Evolutionary conservation across 331 rosid species (phyloP).

Genomic region (Pyracantha coccinea): DNA sequence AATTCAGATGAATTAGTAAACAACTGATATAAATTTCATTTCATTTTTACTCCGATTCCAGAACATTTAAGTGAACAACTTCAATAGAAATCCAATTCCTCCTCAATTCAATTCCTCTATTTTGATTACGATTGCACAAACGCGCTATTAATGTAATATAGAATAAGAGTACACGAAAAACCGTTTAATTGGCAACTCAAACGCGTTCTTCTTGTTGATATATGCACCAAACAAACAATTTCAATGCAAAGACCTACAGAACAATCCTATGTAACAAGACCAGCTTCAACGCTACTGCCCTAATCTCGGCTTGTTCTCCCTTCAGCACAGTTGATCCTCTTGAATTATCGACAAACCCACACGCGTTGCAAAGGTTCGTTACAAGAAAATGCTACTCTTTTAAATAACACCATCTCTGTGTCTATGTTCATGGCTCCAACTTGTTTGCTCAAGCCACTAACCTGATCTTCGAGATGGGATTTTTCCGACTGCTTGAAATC

Average conservation of each 20-base stretch:
- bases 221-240: conserved; percentile 6
- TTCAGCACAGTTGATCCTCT: not conserved
- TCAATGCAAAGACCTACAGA: not conserved
- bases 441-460: conserved; percentile 41
- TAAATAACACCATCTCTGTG: conserved; percentile 15
- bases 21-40: too few relatives aligned
- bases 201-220: not conserved
- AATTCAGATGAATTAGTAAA: too few relatives aligned
- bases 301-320: not conserved
- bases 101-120: too few relatives aligned
- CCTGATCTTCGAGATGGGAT: conserved; percentile 26
- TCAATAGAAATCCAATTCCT: too few relatives aligned
- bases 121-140: too few relatives aligned
- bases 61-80: too few relatives aligned
- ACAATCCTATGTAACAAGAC: not conserved
- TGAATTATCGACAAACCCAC: too few relatives aligned
- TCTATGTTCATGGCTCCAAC: conserved; percentile 32
- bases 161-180: too few relatives aligned
- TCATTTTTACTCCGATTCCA: too few relatives aligned
- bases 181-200: not conserved
- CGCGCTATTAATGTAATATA: too few relatives aligned
- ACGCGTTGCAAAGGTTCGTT: not conserved
- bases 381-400: not conserved
- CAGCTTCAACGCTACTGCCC: not conserved
- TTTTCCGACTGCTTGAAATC: conserved; percentile 10